A percentile compares a stretch with the other conserved stretches of the same genome.
These are phyloP conservation scores for Fraxinus latifolia DNA, from an alignment of 305 asterid genomes.

Conservation along the genomic window DNA sequence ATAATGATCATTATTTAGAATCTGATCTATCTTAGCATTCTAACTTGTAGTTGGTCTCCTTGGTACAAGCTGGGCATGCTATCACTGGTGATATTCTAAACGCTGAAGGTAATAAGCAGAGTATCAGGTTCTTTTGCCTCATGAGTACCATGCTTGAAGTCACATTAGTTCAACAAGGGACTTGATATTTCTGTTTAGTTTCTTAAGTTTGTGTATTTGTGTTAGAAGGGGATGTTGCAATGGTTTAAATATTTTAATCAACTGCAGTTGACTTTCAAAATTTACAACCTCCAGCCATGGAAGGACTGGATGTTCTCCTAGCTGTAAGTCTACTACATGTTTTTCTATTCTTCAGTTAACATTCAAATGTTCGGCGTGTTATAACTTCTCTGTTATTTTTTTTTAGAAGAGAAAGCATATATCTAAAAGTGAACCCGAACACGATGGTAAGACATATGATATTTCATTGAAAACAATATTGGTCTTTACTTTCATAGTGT, in stretches of 20 bases:
- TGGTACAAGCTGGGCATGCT: slow-evolving; percentile 67
- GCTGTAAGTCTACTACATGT: slow-evolving; percentile 51
- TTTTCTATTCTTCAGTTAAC: slow-evolving; percentile 6
- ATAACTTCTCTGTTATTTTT: slow-evolving; percentile 17
- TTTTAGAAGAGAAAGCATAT: slow-evolving; percentile 58
- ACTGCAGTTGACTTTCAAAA: slow-evolving; percentile 76
- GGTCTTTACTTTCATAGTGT: slow-evolving; percentile 5
- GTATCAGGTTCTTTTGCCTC: background rate
- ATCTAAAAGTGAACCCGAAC: slow-evolving; percentile 47
- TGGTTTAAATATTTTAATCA: slow-evolving; percentile 12
- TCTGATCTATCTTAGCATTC: slow-evolving; percentile 26
- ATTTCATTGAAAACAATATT: slow-evolving; percentile 5
- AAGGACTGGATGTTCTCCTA: slow-evolving; percentile 63
- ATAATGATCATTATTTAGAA: slow-evolving; percentile 12
- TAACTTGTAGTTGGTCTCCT: slow-evolving; percentile 47
- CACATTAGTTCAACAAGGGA: slow-evolving; percentile 1
- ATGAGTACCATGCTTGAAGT: slow-evolving; percentile 1
- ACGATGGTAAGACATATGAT: slow-evolving; percentile 54
- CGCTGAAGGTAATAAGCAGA: slow-evolving; percentile 41
- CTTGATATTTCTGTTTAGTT: background rate
- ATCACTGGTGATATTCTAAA: slow-evolving; percentile 42
- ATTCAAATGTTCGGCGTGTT: background rate
- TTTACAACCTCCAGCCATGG: slow-evolving; percentile 76
- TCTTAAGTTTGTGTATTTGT: background rate
- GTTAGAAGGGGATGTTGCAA: slow-evolving; percentile 16